These are phyloP conservation scores for Sextonia rubra DNA, from an alignment of 164 flowering plant species.

Conservation along the genomic window DNA sequence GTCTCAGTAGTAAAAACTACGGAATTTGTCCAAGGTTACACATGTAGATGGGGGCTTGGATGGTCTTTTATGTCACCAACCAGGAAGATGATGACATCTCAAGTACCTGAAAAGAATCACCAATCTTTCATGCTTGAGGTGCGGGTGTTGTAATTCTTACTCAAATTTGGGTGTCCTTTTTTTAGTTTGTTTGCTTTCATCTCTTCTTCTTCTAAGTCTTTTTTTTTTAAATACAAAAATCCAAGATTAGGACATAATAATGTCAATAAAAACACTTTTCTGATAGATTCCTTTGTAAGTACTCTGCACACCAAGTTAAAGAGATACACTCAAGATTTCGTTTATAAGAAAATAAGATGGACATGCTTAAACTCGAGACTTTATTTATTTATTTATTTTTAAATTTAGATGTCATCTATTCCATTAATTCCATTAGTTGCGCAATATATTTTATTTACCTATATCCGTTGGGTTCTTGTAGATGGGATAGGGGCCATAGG, in stretches of 20 bases:
- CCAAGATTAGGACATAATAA: too few relatives aligned
- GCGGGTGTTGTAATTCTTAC: background rate
- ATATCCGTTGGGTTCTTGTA: too few relatives aligned
- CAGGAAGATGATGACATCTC: conserved; percentile 42
- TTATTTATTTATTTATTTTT: too few relatives aligned
- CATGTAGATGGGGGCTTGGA: conserved; percentile 92
- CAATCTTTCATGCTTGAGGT: conserved; percentile 93
- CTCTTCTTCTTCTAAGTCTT: background rate
- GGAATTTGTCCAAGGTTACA: conserved; percentile 95
- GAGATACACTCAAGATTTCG: too few relatives aligned
- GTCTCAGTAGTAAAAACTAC: conserved; percentile 83
- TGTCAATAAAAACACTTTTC: too few relatives aligned
- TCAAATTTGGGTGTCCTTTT: background rate
- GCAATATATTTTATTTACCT: background rate
- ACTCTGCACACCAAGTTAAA: too few relatives aligned
- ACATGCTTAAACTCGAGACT: too few relatives aligned
- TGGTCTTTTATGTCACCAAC: conserved; percentile 81
- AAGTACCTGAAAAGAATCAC: conserved; percentile 34
- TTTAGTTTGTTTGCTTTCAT: too few relatives aligned
- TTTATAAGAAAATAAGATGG: too few relatives aligned
- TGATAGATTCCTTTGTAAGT: too few relatives aligned
- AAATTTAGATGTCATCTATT: background rate
- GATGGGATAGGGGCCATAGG: background rate
- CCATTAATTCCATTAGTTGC: background rate
- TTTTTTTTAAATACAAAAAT: too few relatives aligned